Percentiles rank a stretch among this genome's conserved stretches.
Evolutionary conservation across 192 early-diverging fungal species (phyloP).

Genomic region (Thoreauomyces humboldtii): DNA sequence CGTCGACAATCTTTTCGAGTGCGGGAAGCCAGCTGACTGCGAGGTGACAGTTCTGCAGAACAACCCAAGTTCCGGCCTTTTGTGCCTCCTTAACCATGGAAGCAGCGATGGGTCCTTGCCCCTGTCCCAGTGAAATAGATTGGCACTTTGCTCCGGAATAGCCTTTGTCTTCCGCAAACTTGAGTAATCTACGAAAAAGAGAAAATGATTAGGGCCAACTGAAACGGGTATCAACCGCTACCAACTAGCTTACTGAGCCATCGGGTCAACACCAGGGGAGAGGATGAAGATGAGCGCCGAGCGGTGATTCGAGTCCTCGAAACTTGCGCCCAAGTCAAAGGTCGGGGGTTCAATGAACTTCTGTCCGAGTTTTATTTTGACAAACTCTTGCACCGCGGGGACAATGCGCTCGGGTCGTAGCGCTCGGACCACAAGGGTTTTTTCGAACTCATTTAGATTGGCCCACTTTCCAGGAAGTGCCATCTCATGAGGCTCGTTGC

Average conservation of each 20-base stretch:
- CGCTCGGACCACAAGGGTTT: conserved; percentile 49
- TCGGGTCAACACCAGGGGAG: conserved; percentile 66
- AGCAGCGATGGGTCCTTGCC: conserved; percentile 62
- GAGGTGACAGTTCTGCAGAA: conserved; percentile 66
- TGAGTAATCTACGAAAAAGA: conserved; percentile 47
- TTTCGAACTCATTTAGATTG: conserved; percentile 50
- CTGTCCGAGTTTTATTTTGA: conserved; percentile 59
- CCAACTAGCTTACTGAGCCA: conserved; percentile 51
- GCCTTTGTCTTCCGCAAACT: conserved; percentile 64
- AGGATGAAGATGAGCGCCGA: conserved; percentile 60
- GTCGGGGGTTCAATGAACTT: conserved; percentile 68
- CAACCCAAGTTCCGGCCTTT: conserved; percentile 58
- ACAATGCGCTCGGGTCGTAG: conserved; percentile 55
- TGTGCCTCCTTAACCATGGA: conserved; percentile 62
- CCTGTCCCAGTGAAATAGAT: conserved; percentile 63
- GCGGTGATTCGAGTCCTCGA: conserved; percentile 56
- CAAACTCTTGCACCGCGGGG: conserved; percentile 55
- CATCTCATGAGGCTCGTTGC: conserved; percentile 35
- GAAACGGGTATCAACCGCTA: not conserved
- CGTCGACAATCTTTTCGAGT: conserved; percentile 62
- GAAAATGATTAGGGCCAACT: not conserved
- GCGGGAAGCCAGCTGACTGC: conserved; percentile 57
- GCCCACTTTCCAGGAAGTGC: conserved; percentile 49
- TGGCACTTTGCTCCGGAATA: conserved; percentile 52
- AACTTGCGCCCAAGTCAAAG: conserved; percentile 60